Base-by-base conservation (phyloP, 192 early-diverging fungal species). In the Coemansia sp. region DNA sequence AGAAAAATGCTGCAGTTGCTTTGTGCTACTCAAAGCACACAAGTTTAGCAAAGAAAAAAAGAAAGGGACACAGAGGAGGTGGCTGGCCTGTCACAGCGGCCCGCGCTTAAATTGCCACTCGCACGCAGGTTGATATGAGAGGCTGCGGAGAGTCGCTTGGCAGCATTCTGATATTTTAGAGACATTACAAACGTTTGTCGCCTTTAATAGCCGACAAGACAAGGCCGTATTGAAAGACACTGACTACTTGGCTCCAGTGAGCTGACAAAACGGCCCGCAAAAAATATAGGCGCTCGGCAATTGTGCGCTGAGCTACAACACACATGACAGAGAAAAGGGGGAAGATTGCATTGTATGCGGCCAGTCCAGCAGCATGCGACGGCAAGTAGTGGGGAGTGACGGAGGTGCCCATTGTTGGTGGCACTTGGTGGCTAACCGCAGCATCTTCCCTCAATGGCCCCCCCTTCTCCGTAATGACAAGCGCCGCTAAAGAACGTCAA, bases 251-350 rank as follows among this genome's bases (percentile, higher is more conserved):
- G 48, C 15, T 18, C 17, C 29, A 32, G 48, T 24, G 19, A 50
- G 46, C 17, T 43, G 26, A 15, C 46, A 50, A 50, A 19, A 14
- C 22, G 46, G n/a, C 29, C 14, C 52, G 33, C 52, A 10, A 32
- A 35, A 35, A 5, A 53, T 53, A 53, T 53, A 53, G 52, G 4
- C 32, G 8, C 52, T 53, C 52, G 52, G 52, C 52, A 53, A 18
- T 3, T 29, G 15, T 19, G 22, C 24, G 15, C 22, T 50, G 24
- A 50, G 46, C 26, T 15, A 50, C 12, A 1, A 14, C 46, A 50
- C 26, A 9, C 7, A 24, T 10, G 12, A 33, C 11, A n/a, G 52
- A 29, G 52, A 35, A 11, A n/a, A 17, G 17, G 10, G 7, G 27
- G 27, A 19, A 46, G 29, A 2, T 19, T 19, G 15, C 33, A 53